These are phyloP conservation scores for Boechera divaricarpa DNA, from an alignment of 345 rosid genomes.

Conservation along the genomic window DNA sequence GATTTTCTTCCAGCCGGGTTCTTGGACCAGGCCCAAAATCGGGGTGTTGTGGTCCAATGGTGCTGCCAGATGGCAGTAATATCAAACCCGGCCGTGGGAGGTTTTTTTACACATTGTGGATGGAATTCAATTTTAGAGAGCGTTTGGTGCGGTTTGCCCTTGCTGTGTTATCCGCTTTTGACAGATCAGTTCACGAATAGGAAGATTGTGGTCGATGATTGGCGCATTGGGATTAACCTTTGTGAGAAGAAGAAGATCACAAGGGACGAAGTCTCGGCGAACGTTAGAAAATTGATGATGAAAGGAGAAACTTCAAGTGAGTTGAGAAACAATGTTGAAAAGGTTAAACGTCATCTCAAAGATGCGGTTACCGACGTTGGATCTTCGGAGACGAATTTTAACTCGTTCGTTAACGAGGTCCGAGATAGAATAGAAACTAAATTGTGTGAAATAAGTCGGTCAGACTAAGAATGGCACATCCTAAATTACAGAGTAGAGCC, in stretches of 20 bases:
- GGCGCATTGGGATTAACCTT: conserved; percentile 68
- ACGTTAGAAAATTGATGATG: conserved; percentile 51
- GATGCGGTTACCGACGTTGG: conserved; percentile 51
- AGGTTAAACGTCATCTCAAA: conserved; percentile 43
- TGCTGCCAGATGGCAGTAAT: conserved; percentile 58
- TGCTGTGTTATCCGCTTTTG: conserved; percentile 62
- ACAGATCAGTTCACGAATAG: conserved; percentile 77
- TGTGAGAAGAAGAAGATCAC: conserved; percentile 40
- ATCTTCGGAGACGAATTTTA: conserved; percentile 51
- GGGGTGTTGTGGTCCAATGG: conserved; percentile 61
- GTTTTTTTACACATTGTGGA: conserved; percentile 73
- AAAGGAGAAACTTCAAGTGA: conserved; percentile 45
- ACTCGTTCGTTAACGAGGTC: conserved; percentile 44
- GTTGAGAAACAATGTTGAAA: conserved; percentile 44
- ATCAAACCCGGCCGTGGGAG: conserved; percentile 62
- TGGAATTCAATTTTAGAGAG: conserved; percentile 77
- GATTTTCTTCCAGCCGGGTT: conserved; percentile 56
- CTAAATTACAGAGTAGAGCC: no score
- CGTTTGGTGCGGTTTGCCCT: conserved; percentile 61
- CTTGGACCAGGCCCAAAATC: conserved; percentile 47
- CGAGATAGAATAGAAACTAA: conserved; percentile 30
- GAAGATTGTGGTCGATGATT: conserved; percentile 71
- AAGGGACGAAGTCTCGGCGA: conserved; percentile 49
- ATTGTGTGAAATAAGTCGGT: conserved; percentile 2
- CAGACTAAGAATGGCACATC: background rate